A percentile compares a stretch with the other conserved stretches of the same genome.
phyloP scores from a whole-genome alignment of 768 basidiomycete genomes.

The Mycena crocata region DNA sequence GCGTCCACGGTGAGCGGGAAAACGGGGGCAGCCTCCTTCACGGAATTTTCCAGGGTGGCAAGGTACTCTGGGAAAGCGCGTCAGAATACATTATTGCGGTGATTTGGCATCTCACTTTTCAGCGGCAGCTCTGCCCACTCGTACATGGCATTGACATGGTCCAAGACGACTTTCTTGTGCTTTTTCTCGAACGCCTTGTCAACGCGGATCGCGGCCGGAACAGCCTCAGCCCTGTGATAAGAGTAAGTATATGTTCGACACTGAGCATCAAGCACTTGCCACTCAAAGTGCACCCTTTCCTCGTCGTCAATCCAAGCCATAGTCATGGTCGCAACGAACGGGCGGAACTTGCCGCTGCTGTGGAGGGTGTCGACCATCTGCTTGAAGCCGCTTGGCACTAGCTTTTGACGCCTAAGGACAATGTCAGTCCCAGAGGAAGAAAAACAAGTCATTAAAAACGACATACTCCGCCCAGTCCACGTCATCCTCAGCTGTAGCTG shows the following conservation, averaged over 20 bases:
- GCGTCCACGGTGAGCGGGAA: background rate
- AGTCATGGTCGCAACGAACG: background rate
- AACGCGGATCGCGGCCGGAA: background rate
- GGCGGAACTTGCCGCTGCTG: conserved; percentile 13
- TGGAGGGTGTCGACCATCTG: no score
- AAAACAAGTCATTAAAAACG: background rate
- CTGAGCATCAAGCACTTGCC: background rate
- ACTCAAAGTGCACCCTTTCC: background rate
- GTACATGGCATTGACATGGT: background rate
- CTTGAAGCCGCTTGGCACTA: conserved; percentile 1
- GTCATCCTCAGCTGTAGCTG: background rate
- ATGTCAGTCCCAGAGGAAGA: background rate
- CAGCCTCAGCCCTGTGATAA: background rate
- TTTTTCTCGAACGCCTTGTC: background rate
- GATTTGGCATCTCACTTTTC: background rate
- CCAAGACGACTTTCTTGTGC: background rate
- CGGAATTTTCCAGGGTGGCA: background rate
- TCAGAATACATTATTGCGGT: background rate
- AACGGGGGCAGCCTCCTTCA: background rate
- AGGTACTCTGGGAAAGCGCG: background rate
- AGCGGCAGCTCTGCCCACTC: background rate
- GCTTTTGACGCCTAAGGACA: conserved; percentile 11
- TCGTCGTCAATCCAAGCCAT: background rate
- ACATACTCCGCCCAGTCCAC: conserved; percentile 25
- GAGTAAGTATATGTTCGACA: background rate